Evolutionary conservation across 148 eudicot genomes (phyloP).

Genomic region (Chenopodium berlandieri): DNA sequence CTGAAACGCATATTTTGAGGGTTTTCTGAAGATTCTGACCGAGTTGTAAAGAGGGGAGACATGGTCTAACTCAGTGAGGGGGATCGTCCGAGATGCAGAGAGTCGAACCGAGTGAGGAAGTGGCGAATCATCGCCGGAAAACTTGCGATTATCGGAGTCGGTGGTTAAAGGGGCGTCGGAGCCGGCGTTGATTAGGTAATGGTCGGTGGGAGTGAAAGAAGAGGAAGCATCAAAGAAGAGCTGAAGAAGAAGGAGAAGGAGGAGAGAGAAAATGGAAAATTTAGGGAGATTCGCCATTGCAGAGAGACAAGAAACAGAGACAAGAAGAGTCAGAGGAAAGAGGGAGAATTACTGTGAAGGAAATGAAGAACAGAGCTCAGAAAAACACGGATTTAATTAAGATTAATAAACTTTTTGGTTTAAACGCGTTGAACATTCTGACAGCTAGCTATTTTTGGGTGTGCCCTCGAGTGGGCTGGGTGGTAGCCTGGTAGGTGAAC

Average conservation of each 20-base stretch:
- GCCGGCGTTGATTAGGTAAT: slow-evolving; percentile 73
- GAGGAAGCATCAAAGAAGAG: slow-evolving; percentile 19
- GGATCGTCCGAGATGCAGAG: slow-evolving; percentile 32
- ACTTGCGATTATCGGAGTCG: slow-evolving; percentile 52
- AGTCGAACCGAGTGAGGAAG: slow-evolving; percentile 31
- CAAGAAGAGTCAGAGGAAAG: background rate
- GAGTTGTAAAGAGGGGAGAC: slow-evolving; percentile 49
- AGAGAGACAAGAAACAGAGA: background rate
- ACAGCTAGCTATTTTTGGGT: slow-evolving; percentile 11
- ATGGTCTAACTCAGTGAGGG: slow-evolving; percentile 26
- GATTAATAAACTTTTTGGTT: background rate
- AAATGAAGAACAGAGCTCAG: background rate
- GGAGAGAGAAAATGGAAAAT: slow-evolving; percentile 28
- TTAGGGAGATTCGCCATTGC: slow-evolving; percentile 18
- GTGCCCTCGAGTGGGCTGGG: background rate
- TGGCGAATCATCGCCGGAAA: slow-evolving; percentile 48
- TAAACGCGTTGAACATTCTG: slow-evolving; percentile 1
- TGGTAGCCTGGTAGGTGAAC: background rate
- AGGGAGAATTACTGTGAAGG: background rate
- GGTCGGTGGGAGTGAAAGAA: slow-evolving; percentile 58
- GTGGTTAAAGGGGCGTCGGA: slow-evolving; percentile 31
- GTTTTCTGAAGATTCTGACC: slow-evolving; percentile 51
- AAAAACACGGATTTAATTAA: slow-evolving; percentile 13
- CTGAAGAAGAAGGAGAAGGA: slow-evolving; percentile 19
- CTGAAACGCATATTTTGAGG: slow-evolving; percentile 46